These are phyloP conservation scores for Thelonectria rubi DNA, from an alignment of 2,329 filamentous ascomycete genomes.

Conservation along the genomic window DNA sequence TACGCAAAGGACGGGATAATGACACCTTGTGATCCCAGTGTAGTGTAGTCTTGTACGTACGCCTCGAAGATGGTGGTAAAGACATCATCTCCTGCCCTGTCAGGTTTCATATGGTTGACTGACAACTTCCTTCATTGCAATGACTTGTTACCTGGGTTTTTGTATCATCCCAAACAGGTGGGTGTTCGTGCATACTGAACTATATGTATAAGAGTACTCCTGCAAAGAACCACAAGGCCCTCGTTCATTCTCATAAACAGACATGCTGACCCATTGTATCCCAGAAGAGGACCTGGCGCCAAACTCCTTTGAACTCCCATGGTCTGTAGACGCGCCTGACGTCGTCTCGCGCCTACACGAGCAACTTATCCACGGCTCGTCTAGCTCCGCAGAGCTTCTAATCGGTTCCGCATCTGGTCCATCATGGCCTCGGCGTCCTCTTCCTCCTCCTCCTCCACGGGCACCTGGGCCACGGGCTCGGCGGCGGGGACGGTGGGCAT, in stretches of 20 bases:
- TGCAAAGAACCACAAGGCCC: constrained; percentile 9
- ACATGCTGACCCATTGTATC: constrained; percentile 20
- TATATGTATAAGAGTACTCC: neutral
- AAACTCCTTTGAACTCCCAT: constrained; percentile 19
- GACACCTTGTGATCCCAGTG: too few relatives aligned
- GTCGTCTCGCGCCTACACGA: neutral
- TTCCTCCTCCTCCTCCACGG: constrained; percentile 67
- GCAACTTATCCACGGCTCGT: neutral
- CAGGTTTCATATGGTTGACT: too few relatives aligned
- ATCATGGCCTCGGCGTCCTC: constrained; percentile 90
- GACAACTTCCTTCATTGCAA: too few relatives aligned
- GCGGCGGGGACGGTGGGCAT: constrained; percentile 64
- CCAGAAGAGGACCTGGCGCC: constrained; percentile 21
- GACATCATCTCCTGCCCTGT: too few relatives aligned
- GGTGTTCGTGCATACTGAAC: neutral
- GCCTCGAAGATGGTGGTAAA: too few relatives aligned
- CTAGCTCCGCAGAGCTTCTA: constrained; percentile 91
- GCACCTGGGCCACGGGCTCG: constrained; percentile 61
- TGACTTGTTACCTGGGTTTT: too few relatives aligned
- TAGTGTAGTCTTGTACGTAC: too few relatives aligned
- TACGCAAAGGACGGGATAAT: too few relatives aligned
- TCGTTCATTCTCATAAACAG: constrained; percentile 7
- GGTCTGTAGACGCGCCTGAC: neutral
- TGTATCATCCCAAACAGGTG: neutral
- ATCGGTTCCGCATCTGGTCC: constrained; percentile 89